Base-by-base conservation (phyloP, 768 basidiomycete species). In the Auricularia sp. region DNA sequence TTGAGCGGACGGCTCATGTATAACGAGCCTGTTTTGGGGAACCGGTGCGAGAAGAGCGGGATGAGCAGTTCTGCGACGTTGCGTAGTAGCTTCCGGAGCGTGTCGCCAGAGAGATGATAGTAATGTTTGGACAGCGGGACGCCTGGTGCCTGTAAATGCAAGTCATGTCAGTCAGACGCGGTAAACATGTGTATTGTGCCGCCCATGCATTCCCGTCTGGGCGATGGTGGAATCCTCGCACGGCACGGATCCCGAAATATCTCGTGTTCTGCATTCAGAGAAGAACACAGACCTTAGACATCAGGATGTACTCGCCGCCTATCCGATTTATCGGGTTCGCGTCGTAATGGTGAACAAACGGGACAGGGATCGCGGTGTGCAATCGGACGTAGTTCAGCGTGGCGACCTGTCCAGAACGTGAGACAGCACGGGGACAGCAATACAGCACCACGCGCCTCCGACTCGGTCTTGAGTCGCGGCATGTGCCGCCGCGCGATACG, bases 381-480 rank as follows among this genome's bases (percentile, higher is more conserved):
- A 86, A 79, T 62, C 88, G 85, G 34, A 94, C 80, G 72, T 87
- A 93, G n/a, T 82, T 81, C 77, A 93, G 86, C 0, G 91, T 94
- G 3, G 91, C 90, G 7, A 92, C 88, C 69, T 69, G 64, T 11
- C 33, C 39, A 14, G 8, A 33, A 10, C 34, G 56, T n/a, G 61
- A 34, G 34, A 39, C 54, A 56, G 58, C 34, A 21, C 29, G 63
- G 36, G 42, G 54, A 37, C 24, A 39, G 59, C 35, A 51, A 45
- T 11, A 45, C 51, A 24, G 47, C 62, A 63, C 42, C 44, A 66
- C 67, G 67, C n/a, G 67, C 69, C 71, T 94, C 92, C 0, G 91
- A 92, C 73, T 90, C 87, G 3, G 89, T 92, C 77, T 94, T 94
- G 68, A 92, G 81, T 39, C 88, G 82, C 1, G 90, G 88, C 89